Conservation (phyloP, 768 basidiomycete species). For the Termitomyces sp. region DNA sequence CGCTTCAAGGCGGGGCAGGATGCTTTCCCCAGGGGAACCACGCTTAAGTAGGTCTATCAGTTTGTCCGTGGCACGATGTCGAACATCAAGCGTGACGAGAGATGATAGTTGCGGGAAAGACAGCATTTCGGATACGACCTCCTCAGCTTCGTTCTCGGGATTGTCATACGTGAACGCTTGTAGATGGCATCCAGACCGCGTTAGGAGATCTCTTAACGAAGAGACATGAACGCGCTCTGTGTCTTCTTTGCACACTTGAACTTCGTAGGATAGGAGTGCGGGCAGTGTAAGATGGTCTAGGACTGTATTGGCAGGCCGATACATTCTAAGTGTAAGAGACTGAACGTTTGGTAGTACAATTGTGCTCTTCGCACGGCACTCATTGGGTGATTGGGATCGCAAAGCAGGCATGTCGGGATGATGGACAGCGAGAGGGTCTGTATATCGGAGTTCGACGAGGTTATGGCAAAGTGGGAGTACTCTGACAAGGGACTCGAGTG, state of each 20-base stretch:
- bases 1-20: constrained; percentile 1
- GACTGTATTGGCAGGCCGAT: neutral
- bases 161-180: neutral
- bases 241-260: neutral
- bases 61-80: neutral
- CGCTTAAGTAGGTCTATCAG: constrained; percentile 1
- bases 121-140: neutral
- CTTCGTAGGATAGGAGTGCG: constrained; percentile 1
- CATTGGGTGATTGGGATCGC: neutral
- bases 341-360: constrained; percentile 1
- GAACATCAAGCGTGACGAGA: constrained; percentile 1
- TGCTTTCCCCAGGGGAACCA: neutral
- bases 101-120: neutral
- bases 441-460: constrained; percentile 6
- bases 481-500: constrained; percentile 1
- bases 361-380: neutral
- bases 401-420: neutral
- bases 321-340: constrained; percentile 1
- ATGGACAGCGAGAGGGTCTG: neutral
- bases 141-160: constrained; percentile 1
- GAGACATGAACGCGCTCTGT: neutral
- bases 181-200: constrained; percentile 6
- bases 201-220: constrained; percentile 4
- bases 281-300: constrained; percentile 9
- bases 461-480: constrained; percentile 7